A percentile compares a stretch with the other conserved stretches of the same genome.
Conservation (phyloP, 192 early-diverging fungal species). For the Backusella morwellensis region DNA sequence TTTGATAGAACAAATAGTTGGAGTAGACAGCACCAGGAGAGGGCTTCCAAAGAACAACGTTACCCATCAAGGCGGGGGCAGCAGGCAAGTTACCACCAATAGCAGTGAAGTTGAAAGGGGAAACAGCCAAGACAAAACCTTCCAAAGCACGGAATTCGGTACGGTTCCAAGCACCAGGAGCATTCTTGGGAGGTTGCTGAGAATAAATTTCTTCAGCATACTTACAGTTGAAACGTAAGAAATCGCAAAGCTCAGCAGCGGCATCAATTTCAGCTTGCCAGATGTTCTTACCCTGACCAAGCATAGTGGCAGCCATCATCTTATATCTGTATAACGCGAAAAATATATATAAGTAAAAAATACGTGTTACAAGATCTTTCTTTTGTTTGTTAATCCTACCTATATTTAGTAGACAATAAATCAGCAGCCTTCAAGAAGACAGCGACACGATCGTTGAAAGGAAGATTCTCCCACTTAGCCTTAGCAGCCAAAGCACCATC, state of each 20-base stretch:
- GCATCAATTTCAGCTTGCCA: conserved; percentile 99
- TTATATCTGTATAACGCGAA: conserved; percentile 42
- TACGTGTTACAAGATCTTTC: not conserved
- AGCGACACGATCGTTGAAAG: conserved; percentile 90
- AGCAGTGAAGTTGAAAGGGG: conserved; percentile 99
- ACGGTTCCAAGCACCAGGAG: conserved; percentile 87
- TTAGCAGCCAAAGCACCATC: conserved; percentile 83
- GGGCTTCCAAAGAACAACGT: conserved; percentile 97
- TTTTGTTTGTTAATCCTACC: conserved; percentile 45
- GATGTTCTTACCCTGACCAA: conserved; percentile 97
- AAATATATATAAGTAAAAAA: conserved; percentile 22
- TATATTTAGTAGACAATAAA: conserved; percentile 84
- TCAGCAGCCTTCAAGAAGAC: conserved; percentile 99
- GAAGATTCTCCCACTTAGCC: conserved; percentile 88
- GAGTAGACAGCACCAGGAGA: conserved; percentile 83
- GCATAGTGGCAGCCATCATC: conserved; percentile 93
- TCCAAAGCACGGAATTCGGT: conserved; percentile 95
- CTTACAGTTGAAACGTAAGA: conserved; percentile 94
- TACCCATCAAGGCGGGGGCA: conserved; percentile 97
- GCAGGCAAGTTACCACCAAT: conserved; percentile 94
- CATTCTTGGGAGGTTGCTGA: conserved; percentile 90
- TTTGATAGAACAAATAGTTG: conserved; percentile 88
- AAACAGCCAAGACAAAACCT: conserved; percentile 97
- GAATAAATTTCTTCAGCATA: conserved; percentile 92
- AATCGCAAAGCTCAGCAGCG: conserved; percentile 92